These are phyloP conservation scores for Claviceps digitariae DNA, from an alignment of 2,329 filamentous ascomycete species.

Conservation along the genomic window DNA sequence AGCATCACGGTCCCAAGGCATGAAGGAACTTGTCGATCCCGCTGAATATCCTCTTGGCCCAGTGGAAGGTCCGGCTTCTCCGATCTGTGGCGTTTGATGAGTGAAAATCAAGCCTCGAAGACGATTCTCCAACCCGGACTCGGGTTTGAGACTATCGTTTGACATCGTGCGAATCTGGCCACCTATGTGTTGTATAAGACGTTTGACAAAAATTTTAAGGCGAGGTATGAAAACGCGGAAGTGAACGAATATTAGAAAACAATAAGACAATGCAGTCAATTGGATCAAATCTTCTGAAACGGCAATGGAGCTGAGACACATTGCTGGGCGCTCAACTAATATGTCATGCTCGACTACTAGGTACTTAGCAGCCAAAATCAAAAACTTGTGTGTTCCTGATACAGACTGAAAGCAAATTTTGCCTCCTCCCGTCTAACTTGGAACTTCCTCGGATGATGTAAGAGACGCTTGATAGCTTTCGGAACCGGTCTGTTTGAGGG, in stretches of 20 bases:
- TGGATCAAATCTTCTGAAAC: neutral
- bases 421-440: neutral
- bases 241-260: neutral
- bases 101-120: constrained; percentile 47
- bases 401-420: neutral
- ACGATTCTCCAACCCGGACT: constrained; percentile 36
- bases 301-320: neutral
- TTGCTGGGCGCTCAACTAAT: neutral
- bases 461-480: neutral
- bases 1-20: neutral
- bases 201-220: neutral
- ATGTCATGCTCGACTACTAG: neutral
- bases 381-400: neutral
- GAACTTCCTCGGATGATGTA: neutral
- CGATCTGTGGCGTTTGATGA: constrained; percentile 20
- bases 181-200: neutral
- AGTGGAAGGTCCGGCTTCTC: neutral
- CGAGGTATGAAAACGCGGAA: neutral
- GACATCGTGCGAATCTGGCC: neutral
- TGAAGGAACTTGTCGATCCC: neutral
- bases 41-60: neutral
- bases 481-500: neutral
- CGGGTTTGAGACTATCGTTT: neutral
- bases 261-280: neutral
- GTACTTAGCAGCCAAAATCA: neutral